These are phyloP conservation scores for Deuterostichococcus epilithicus DNA, from an alignment of 139 green algal genomes.

Conservation along the genomic window DNA sequence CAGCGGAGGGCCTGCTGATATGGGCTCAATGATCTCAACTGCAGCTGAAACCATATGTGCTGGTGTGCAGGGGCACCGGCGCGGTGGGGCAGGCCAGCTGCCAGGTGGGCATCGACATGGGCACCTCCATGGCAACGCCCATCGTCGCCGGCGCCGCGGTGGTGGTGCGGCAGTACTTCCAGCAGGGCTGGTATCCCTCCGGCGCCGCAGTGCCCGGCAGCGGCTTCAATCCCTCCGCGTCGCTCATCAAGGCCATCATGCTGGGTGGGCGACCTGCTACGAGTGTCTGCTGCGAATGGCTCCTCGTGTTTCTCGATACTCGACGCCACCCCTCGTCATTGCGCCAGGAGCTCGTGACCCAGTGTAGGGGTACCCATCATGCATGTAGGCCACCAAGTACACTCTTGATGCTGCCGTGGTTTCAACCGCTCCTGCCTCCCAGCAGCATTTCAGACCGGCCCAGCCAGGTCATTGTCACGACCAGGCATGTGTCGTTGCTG, in stretches of 20 bases:
- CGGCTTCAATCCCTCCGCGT: conserved; percentile 59
- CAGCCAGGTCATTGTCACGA: neutral
- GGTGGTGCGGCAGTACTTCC: conserved; percentile 84
- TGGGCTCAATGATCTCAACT: too few relatives aligned
- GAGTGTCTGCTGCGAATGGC: too few relatives aligned
- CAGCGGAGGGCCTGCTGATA: too few relatives aligned
- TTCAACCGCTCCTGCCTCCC: too few relatives aligned
- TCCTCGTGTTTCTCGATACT: neutral
- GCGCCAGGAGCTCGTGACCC: too few relatives aligned
- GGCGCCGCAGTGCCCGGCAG: neutral
- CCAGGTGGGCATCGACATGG: conserved; percentile 28
- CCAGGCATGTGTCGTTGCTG: neutral
- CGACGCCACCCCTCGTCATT: neutral
- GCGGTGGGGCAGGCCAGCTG: neutral
- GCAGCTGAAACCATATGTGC: neutral
- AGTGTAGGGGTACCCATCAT: too few relatives aligned
- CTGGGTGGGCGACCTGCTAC: conserved; percentile 31
- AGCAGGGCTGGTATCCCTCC: conserved; percentile 44
- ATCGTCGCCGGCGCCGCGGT: conserved; percentile 51
- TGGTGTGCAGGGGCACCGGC: neutral
- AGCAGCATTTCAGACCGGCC: neutral
- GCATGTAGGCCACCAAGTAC: too few relatives aligned
- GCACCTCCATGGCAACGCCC: conserved; percentile 90
- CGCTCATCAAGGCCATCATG: conserved; percentile 82
- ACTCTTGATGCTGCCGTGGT: too few relatives aligned